phyloP scores from a whole-genome alignment of 805 yeast species.

The Starmerella bacillaris region DNA sequence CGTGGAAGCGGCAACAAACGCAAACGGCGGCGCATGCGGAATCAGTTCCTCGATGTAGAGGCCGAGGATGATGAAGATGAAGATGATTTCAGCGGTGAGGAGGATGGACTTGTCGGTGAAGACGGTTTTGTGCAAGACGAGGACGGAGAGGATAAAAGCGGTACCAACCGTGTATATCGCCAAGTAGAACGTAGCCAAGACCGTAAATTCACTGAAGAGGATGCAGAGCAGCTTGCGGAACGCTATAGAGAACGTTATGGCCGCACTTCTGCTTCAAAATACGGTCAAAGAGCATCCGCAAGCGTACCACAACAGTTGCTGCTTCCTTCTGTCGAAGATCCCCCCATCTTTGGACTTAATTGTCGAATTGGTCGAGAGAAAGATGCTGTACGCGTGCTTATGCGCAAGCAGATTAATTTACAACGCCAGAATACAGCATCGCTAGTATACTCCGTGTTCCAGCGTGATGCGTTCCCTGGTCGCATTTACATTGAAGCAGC shows the following conservation, averaged over 20 bases:
- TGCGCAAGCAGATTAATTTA: slow-evolving; percentile 66
- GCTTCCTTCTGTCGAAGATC: slow-evolving; percentile 90
- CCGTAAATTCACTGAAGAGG: slow-evolving; percentile 65
- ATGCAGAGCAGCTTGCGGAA: slow-evolving; percentile 85
- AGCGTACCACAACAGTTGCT: slow-evolving; percentile 76
- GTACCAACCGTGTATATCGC: slow-evolving; percentile 57
- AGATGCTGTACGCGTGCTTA: slow-evolving; percentile 65
- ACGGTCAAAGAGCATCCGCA: slow-evolving; percentile 61
- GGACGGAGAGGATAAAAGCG: slow-evolving; percentile 32
- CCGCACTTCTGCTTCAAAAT: slow-evolving; percentile 57
- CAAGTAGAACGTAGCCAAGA: slow-evolving; percentile 58
- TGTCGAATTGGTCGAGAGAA: slow-evolving; percentile 87
- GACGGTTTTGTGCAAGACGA: slow-evolving; percentile 43
- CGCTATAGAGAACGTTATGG: slow-evolving; percentile 86
- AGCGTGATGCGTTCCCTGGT: slow-evolving; percentile 82
- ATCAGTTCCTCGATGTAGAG: slow-evolving; percentile 92
- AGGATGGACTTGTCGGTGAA: slow-evolving; percentile 69
- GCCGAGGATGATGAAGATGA: slow-evolving; percentile 98
- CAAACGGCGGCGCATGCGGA: slow-evolving; percentile 33
- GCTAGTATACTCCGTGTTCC: slow-evolving; percentile 76
- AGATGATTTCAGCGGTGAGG: slow-evolving; percentile 83
- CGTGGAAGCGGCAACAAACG: slow-evolving; percentile 21
- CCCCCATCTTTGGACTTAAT: slow-evolving; percentile 88
- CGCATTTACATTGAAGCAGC: slow-evolving; percentile 90
- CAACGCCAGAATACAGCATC: slow-evolving; percentile 61